Evolutionary conservation across 192 early-diverging fungal genomes (phyloP).

Genomic region (Mortierella claussenii): DNA sequence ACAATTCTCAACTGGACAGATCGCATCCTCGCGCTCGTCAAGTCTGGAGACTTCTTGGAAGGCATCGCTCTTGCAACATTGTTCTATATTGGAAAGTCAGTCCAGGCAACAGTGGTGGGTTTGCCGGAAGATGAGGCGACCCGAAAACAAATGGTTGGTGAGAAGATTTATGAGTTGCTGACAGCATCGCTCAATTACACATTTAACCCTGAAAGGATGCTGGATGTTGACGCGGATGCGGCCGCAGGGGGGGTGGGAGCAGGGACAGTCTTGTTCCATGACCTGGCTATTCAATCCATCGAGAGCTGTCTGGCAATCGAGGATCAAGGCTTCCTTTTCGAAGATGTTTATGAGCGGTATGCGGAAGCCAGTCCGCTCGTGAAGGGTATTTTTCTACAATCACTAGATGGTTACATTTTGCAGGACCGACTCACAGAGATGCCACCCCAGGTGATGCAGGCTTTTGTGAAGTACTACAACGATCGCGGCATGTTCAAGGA

Average conservation of each 20-base stretch:
- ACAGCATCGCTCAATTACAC: slow-evolving; percentile 63
- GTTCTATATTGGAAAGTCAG: slow-evolving; percentile 67
- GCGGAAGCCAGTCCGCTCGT: slow-evolving; percentile 51
- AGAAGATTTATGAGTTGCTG: slow-evolving; percentile 65
- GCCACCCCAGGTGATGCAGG: slow-evolving; percentile 69
- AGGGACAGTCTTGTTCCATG: slow-evolving; percentile 54
- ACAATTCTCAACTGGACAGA: slow-evolving; percentile 69
- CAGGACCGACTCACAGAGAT: slow-evolving; percentile 60
- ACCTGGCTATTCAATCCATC: slow-evolving; percentile 61
- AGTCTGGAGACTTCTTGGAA: slow-evolving; percentile 67
- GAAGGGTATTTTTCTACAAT: slow-evolving; percentile 62
- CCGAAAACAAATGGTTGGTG: slow-evolving; percentile 62
- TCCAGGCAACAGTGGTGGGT: slow-evolving; percentile 67
- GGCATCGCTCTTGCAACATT: slow-evolving; percentile 65
- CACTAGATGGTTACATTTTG: slow-evolving; percentile 64
- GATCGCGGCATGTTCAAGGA: slow-evolving; percentile 52
- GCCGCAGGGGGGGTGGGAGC: slow-evolving; percentile 52
- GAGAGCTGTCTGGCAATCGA: slow-evolving; percentile 67
- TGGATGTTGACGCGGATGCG: slow-evolving; percentile 54
- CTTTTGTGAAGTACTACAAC: slow-evolving; percentile 62
- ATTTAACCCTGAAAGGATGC: slow-evolving; percentile 60
- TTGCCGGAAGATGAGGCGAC: slow-evolving; percentile 65
- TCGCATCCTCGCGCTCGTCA: slow-evolving; percentile 63
- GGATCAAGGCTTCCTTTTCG: slow-evolving; percentile 62
- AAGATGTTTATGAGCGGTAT: slow-evolving; percentile 66